Base-by-base conservation (phyloP, 2,329 filamentous ascomycete genomes). In the Periconia digitata region DNA sequence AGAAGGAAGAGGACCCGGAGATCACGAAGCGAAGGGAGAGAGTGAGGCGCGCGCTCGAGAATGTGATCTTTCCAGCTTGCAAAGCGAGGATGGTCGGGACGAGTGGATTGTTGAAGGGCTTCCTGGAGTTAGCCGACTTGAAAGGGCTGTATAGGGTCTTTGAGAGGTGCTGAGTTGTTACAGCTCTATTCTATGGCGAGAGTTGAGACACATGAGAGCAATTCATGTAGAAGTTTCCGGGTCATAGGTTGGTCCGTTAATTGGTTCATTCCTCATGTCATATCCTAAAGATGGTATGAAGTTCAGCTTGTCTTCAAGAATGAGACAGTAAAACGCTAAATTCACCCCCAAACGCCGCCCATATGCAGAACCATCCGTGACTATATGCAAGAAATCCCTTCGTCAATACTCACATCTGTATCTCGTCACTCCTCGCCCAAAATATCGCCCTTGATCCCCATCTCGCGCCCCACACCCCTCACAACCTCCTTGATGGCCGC, bases 131-230 rank as follows among this genome's bases (percentile, higher is more conserved):
- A 41, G 92, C 94, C 2, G 90, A 95, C 73, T 72, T 97, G 50
- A 97, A 96, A 71, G 91, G 92, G 0, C 68, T 99, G 49, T 99
- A 99, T 71, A 79, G 89, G 39, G 92, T 97, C 2, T 99, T 99
- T 77, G 94, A 99, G 74, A 78, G 94, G 46, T 97, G 94, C 70
- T 97, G 35, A 44, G 13, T 18, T 12, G 22, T n/a, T n/a, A n/a
- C n/a, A n/a, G n/a, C n/a, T n/a, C n/a, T n/a, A n/a, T n/a, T n/a
- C n/a, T n/a, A n/a, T n/a, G n/a, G n/a, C n/a, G n/a, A n/a, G n/a
- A n/a, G n/a, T n/a, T 8, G 20, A 15, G 38, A 23, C n/a, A 10
- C 4, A 21, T 7, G 4, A 20, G 8, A 23, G 20, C 10, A 40
- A 22, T 22, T 5, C 13, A n/a, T n/a, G 12, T 40, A 24, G 21